phyloP scores from a whole-genome alignment of 768 basidiomycete species.

The Ramaria rubella region DNA sequence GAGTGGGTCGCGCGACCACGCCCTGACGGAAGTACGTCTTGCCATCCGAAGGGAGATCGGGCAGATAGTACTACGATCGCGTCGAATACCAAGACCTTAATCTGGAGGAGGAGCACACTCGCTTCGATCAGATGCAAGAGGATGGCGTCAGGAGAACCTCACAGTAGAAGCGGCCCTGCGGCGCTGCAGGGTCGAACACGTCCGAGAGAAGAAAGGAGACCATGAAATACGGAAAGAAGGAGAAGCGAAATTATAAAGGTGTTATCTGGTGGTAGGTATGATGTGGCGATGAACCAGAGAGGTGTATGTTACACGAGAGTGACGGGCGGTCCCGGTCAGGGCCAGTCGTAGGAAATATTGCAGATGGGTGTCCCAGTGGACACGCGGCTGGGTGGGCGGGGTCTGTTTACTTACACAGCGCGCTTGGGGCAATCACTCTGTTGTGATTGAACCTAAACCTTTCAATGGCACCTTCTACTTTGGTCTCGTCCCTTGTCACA shows the following conservation, averaged over 20 bases:
- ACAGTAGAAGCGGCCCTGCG: constrained; percentile 68
- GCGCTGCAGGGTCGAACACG: constrained; percentile 42
- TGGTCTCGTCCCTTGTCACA: not conserved
- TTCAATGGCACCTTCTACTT: not conserved
- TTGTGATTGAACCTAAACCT: constrained; percentile 6
- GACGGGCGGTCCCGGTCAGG: not conserved
- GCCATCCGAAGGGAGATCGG: constrained; percentile 75
- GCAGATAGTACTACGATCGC: constrained; percentile 57
- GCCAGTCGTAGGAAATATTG: not conserved
- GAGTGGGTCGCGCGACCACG: too few species aligned
- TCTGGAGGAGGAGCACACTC: constrained; percentile 54
- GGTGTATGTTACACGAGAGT: not conserved
- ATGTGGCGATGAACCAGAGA: not conserved
- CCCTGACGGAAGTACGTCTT: constrained; percentile 39
- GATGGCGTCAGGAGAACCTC: constrained; percentile 70
- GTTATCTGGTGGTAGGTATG: too few species aligned
- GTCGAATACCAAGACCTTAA: constrained; percentile 53
- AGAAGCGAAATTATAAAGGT: too few species aligned
- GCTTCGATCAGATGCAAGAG: constrained; percentile 37
- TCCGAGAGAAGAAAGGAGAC: not conserved
- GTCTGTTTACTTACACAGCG: not conserved
- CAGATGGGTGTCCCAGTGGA: not conserved
- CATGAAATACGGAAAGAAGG: not conserved
- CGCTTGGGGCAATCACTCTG: not conserved
- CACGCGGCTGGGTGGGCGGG: not conserved